Base-by-base conservation (phyloP, 305 asterid species). In the Fraxinus ornus region DNA sequence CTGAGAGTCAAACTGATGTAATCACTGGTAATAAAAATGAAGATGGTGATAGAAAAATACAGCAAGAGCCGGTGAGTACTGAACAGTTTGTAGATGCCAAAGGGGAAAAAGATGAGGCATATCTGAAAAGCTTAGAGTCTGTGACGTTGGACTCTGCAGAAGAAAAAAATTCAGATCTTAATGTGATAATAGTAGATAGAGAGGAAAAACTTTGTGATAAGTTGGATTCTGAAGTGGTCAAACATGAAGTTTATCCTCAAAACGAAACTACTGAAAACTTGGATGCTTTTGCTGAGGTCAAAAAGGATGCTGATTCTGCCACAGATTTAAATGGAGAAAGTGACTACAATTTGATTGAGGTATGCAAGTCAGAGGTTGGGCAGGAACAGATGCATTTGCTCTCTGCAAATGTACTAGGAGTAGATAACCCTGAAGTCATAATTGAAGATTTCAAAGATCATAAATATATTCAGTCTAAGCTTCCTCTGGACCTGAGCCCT, bases 401-500 rank as follows among this genome's bases (percentile, higher is more conserved):
- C 21, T 74, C 86, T 7, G 49, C 66, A 72, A 57, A 75, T 79
- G 39, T 70, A 78, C 82, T 83, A 6, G 85, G 60, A 1, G 10
- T 5, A 39, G 87, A 85, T 57, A 81, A 78, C 57, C 81, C 84
- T 70, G 80, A 77, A 66, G 21, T 76, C 68, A 2, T 76, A 78
- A 76, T 66, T 83, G 80, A 68, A 77, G 91, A 83, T 26, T 80
- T 79, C 73, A 85, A 83, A 82, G 89, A 85, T 77, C 72, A 75
- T 17, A 72, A 41, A 47, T 70, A 57, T 41, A 52, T 82, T 6
- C 82, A 83, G 64, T 85, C 86, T 36, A 86, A 41, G 79, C 81
- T 80, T 75, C 86, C 89, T n/a, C 47, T 81, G 83, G 86, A 83
- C 78, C 47, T 75, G 12, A 87, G 57, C 64, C 55, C 86, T 81